Evolutionary conservation across 331 rosid species (phyloP).

Genomic region (Rosa hybrid): DNA sequence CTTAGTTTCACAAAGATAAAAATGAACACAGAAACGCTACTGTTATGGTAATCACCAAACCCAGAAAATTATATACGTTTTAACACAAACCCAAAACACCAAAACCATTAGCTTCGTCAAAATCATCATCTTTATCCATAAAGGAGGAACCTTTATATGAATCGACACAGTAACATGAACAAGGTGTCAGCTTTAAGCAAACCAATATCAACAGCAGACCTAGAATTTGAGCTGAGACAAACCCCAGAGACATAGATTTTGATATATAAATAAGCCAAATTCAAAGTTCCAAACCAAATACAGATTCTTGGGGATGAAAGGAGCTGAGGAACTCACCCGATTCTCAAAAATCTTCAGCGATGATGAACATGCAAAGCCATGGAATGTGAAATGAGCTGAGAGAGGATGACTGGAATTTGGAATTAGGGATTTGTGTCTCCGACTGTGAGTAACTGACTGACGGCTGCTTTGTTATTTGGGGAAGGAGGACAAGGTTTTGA

Average conservation of each 20-base stretch:
- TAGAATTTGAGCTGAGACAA: neutral
- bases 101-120: neutral
- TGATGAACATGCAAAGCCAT: neutral
- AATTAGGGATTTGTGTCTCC: neutral
- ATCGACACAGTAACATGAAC: neutral
- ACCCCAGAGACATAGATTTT: neutral
- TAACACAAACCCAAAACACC: neutral
- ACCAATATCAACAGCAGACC: neutral
- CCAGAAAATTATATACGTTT: neutral
- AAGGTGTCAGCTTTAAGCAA: neutral
- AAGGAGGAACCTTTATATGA: neutral
- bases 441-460: neutral
- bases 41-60: neutral
- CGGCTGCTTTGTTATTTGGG: neutral
- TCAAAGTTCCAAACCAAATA: neutral
- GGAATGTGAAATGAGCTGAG: neutral
- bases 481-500: neutral
- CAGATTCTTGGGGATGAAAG: neutral
- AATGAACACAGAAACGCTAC: neutral
- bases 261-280: neutral
- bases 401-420: neutral
- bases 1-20: neutral
- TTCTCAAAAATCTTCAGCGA: neutral
- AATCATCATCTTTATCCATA: neutral
- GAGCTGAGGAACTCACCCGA: neutral